Evolutionary conservation across 1,139 yeast genomes (phyloP).

Genomic region (Magnusiomyces suaveolens): DNA sequence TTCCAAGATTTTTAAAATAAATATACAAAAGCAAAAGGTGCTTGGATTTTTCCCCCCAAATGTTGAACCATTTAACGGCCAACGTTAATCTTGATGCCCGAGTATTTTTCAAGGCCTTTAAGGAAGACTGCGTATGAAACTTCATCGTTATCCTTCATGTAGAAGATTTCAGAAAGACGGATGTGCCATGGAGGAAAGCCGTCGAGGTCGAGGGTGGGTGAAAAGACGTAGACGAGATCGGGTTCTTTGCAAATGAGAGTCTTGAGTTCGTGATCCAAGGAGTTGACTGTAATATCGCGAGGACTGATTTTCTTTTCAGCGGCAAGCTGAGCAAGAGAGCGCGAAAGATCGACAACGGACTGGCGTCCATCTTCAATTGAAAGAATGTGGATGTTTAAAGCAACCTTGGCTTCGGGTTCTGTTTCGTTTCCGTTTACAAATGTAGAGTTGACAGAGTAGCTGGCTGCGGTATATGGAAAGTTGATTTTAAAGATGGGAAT

Average conservation of each 20-base stretch:
- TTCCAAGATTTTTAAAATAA: no score
- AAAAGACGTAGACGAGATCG: conserved; percentile 72
- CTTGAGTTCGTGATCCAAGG: conserved; percentile 64
- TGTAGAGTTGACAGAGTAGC: conserved; percentile 65
- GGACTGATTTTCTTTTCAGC: conserved; percentile 50
- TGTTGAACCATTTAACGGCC: conserved; percentile 54
- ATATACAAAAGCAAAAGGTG: no score
- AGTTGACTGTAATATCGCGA: conserved; percentile 59
- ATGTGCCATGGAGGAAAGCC: conserved; percentile 99
- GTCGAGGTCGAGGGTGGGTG: conserved; percentile 78
- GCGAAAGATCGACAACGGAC: conserved; percentile 79
- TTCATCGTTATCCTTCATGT: conserved; percentile 81
- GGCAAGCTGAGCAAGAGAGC: conserved; percentile 73
- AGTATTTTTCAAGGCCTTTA: conserved; percentile 69
- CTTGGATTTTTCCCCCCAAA: no score
- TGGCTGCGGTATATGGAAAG: conserved; percentile 50
- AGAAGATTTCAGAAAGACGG: conserved; percentile 77
- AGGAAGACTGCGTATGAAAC: conserved; percentile 80
- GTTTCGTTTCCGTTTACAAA: conserved; percentile 50
- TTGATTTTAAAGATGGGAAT: conserved; percentile 40
- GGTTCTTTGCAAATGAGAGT: conserved; percentile 85
- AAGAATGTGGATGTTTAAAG: conserved; percentile 56
- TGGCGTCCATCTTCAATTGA: conserved; percentile 81
- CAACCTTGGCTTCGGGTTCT: conserved; percentile 25
- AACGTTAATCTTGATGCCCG: conserved; percentile 75